A percentile compares a stretch with the other conserved stretches of the same genome.
phyloP scores from a whole-genome alignment of 371 early-diverging fungal species.

The Apophysomyces trapeziformis region DNA sequence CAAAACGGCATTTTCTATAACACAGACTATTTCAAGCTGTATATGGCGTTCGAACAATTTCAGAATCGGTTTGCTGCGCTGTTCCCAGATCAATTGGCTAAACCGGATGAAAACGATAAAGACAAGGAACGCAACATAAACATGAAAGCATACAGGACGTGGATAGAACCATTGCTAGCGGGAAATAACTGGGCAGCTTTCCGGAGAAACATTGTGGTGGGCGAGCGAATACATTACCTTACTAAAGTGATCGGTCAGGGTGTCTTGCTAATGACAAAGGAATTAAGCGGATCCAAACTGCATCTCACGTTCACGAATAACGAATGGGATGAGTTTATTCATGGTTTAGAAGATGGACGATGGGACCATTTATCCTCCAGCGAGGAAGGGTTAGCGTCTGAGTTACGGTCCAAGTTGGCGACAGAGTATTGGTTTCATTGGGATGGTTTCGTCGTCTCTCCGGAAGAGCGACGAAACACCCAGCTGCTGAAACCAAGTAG shows the following conservation, averaged over 20 bases:
- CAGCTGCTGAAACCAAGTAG: neutral
- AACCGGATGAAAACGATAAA: constrained; percentile 28
- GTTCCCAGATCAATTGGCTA: constrained; percentile 43
- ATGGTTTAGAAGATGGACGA: constrained; percentile 35
- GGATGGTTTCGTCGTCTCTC: constrained; percentile 16
- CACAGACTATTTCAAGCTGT: constrained; percentile 48
- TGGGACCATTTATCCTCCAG: constrained; percentile 32
- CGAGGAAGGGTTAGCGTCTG: neutral
- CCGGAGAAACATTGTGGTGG: constrained; percentile 52
- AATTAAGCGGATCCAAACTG: constrained; percentile 51
- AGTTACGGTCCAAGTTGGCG: constrained; percentile 13
- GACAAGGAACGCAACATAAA: constrained; percentile 44
- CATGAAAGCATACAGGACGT: constrained; percentile 55
- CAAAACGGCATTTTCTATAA: constrained; percentile 58
- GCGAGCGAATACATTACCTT: constrained; percentile 51
- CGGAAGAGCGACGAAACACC: constrained; percentile 1
- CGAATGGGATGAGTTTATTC: constrained; percentile 54
- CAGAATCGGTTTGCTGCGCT: constrained; percentile 37
- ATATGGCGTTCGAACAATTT: constrained; percentile 52
- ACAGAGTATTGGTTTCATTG: constrained; percentile 16
- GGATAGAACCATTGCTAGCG: constrained; percentile 48
- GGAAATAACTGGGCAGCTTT: constrained; percentile 58
- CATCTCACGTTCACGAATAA: constrained; percentile 55
- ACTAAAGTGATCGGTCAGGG: constrained; percentile 50
- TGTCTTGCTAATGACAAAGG: constrained; percentile 52